Evolutionary conservation across 176 grass and related monocot genomes (phyloP), one percentile per base, ranked within the genome.

Genomic region (Lolium multiflorum): DNA sequence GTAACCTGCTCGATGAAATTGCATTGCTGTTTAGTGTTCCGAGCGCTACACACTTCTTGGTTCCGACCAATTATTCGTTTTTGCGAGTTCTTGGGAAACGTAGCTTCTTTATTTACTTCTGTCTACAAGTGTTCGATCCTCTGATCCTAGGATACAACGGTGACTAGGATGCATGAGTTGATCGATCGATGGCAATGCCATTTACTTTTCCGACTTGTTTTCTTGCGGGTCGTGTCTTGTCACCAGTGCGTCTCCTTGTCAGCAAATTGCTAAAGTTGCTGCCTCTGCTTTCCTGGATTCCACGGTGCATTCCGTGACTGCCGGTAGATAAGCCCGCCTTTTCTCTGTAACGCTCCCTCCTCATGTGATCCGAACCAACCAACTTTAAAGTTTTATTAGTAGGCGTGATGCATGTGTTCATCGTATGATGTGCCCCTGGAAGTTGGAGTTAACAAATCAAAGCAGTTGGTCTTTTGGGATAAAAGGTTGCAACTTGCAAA

Each of bases 291-390:
- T 86, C 89, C 84, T 89, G 62, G 20, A 57, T 86, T 43, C 84
- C 54, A 24, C 35, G 81, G 37, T 93, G 86, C 86, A 80, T 21
- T 93, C 87, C 89, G 91, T 95, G 91, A 91, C 77, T 91, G 80
- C 71, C 41, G 71, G 90, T 83, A 83, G 77, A 83, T 83, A 87
- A 82, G 85, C 37, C 74, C 41, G 54, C 89, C 92, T 92, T 91
- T 93, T 75, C 77, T 66, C 77, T 70, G 60, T 80, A 88, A 70
- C 52, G n/a, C 51, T 85, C 85, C 26, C 51, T 85, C 85, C 86
- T 85, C 94, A 94, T 99, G 97, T 99, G 96, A 93, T 86, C 65
- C 50, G 76, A 88, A 87, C 84, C 90, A 90, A 92, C 90, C 65
- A 93, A 86, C 78, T 92, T 66, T 84, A 89, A 91, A 76, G 76